These are phyloP conservation scores for Sugiyamaella americana DNA, from an alignment of 805 yeast genomes.

Conservation along the genomic window DNA sequence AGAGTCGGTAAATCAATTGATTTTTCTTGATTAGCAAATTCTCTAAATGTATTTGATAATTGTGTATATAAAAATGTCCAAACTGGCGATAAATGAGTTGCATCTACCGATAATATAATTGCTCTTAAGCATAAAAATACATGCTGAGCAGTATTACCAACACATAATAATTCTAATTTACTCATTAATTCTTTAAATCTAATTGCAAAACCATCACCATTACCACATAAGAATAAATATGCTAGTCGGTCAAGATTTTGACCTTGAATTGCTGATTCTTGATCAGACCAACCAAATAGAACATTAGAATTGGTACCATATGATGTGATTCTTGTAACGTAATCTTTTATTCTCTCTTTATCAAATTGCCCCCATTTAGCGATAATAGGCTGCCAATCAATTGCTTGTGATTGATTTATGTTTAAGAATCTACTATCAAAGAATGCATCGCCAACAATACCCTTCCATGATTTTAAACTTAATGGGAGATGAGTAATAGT, in stretches of 20 bases:
- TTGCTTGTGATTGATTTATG: slow-evolving; percentile 26
- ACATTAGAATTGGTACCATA: slow-evolving; percentile 50
- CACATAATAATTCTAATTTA: slow-evolving; percentile 40
- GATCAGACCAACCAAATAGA: slow-evolving; percentile 68
- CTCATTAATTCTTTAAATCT: slow-evolving; percentile 44
- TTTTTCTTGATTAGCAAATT: slow-evolving; percentile 8
- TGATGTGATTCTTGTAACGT: slow-evolving; percentile 37
- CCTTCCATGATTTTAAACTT: slow-evolving; percentile 56
- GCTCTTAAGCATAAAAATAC: slow-evolving; percentile 58
- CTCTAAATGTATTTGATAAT: slow-evolving; percentile 45
- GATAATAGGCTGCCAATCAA: slow-evolving; percentile 51
- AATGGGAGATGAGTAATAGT: slow-evolving; percentile 22
- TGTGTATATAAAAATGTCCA: slow-evolving; percentile 66
- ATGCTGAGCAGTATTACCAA: slow-evolving; percentile 33
- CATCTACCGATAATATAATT: slow-evolving; percentile 54
- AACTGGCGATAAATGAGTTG: slow-evolving; percentile 55
- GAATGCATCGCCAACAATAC: slow-evolving; percentile 55
- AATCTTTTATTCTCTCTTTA: slow-evolving; percentile 52
- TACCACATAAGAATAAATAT: slow-evolving; percentile 56
- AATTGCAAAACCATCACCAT: slow-evolving; percentile 48
- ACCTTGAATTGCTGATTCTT: slow-evolving; percentile 51
- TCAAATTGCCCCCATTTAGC: slow-evolving; percentile 60
- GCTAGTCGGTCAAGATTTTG: slow-evolving; percentile 56
- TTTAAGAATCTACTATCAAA: slow-evolving; percentile 55
- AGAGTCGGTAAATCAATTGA: slow-evolving; percentile 14